These are phyloP conservation scores for Beauveria caledonica DNA, from an alignment of 2,329 filamentous ascomycete species.

Conservation along the genomic window DNA sequence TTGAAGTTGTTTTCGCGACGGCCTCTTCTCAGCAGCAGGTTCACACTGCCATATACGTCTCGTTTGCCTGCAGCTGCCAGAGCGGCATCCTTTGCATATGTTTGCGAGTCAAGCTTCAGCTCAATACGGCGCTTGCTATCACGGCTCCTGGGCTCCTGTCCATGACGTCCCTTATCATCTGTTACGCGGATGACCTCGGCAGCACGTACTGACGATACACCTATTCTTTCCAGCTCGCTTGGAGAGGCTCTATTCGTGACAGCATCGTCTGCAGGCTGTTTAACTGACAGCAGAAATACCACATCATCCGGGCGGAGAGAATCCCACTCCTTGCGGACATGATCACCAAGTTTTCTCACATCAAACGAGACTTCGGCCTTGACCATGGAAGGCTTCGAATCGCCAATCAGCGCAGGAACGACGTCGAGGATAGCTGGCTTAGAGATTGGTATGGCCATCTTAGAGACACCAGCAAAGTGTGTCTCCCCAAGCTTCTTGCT, in stretches of 20 bases:
- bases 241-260: conserved; percentile 44
- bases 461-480: conserved; percentile 75
- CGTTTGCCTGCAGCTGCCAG: conserved; percentile 55
- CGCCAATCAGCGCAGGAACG: conserved; percentile 72
- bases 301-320: conserved; percentile 78
- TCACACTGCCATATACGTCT: conserved; percentile 77
- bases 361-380: conserved; percentile 81
- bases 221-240: conserved; percentile 50
- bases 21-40: conserved; percentile 74
- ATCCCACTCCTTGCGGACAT: conserved; percentile 82
- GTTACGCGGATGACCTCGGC: conserved; percentile 81
- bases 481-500: conserved; percentile 55
- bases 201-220: conserved; percentile 64
- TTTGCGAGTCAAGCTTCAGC: conserved; percentile 69
- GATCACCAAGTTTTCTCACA: conserved; percentile 67
- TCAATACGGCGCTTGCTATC: conserved; percentile 67
- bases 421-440: conserved; percentile 85
- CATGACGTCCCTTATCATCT: conserved; percentile 71
- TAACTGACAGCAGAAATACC: conserved; percentile 75
- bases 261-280: conserved; percentile 46
- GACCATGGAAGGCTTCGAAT: conserved; percentile 73
- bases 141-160: conserved; percentile 50
- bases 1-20: conserved; percentile 97
- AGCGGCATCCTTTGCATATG: conserved; percentile 71
- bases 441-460: conserved; percentile 81